Evolutionary conservation across 2,329 filamentous ascomycete species (phyloP), one percentile per base, ranked within the genome.

Genomic region (Trichoderma aggressivum): DNA sequence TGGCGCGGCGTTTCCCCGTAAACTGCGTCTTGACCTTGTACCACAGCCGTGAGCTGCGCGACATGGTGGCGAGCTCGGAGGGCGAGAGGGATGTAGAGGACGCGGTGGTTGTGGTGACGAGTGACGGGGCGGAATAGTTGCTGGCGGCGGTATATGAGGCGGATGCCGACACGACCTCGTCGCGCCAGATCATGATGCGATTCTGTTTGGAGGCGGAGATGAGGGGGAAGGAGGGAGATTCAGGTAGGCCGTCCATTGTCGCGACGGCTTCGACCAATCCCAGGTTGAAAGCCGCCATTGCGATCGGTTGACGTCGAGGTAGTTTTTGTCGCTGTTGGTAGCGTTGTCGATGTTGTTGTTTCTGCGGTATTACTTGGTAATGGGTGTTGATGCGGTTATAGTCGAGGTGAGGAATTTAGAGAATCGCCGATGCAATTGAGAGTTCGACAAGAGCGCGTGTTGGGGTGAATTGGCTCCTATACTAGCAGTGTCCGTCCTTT

Each of bases 151-250:
- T 75, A 43, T 76, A 77, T 12, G 71, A 70, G 26, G 62, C 66
- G 47, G 78, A 74, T 61, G 80, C 78, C 26, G 78, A 76, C 43
- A 80, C 79, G 61, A 88, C 84, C 78, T 88, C 86, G 66, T 79
- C 78, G 70, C 84, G 83, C 86, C 86, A 88, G 72, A 84, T 80
- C 71, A 84, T 78, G 73, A 88, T 86, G 77, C 82, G 82, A 62
- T 79, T 76, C 62, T 81, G 78, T 70, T 81, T 81, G 67, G 80
- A 75, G 36, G 77, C 72, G 64, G 78, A 77, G 74, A 81, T 80
- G 73, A 75, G 75, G 70, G 70, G 74, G 63, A 64, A 32, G 18
- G 65, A 47, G 62, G 63, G 36, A 34, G 67, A 11, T 24, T 59
- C 43, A 10, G 58, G 59, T 43, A 56, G 28, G 34, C 71, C 55